These are phyloP conservation scores for Trichosporon sp. DNA, from an alignment of 1,284 basidiomycete species.

Conservation along the genomic window DNA sequence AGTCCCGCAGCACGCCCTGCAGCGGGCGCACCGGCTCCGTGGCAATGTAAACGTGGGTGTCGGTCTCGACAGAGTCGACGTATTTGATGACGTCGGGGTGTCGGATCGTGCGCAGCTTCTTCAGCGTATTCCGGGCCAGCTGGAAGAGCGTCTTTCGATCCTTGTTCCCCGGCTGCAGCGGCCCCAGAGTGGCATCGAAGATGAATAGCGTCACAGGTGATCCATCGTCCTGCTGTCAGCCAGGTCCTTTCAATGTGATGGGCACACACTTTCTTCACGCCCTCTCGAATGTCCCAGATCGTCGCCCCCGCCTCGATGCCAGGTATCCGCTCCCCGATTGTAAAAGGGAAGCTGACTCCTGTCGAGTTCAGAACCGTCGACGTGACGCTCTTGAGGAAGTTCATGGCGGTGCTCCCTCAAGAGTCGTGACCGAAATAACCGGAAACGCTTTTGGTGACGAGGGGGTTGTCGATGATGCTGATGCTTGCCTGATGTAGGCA, in stretches of 20 bases:
- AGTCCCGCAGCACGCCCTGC: constrained; percentile 66
- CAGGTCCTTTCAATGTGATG: neutral
- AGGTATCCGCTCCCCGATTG: constrained; percentile 73
- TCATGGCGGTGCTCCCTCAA: constrained; percentile 43
- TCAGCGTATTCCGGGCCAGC: constrained; percentile 86
- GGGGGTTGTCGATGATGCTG: neutral
- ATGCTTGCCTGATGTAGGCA: neutral
- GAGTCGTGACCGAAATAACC: neutral
- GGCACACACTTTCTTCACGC: constrained; percentile 73
- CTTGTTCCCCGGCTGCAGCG: constrained; percentile 55
- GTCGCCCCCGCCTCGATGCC: constrained; percentile 66
- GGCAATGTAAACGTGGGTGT: constrained; percentile 84
- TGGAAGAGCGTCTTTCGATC: constrained; percentile 67
- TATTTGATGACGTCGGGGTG: constrained; percentile 97
- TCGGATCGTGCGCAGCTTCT: constrained; percentile 85
- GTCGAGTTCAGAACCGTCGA: constrained; percentile 83
- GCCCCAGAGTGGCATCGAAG: constrained; percentile 66
- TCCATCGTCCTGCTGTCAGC: constrained; percentile 73
- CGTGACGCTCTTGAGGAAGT: constrained; percentile 58
- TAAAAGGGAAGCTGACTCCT: constrained; percentile 84
- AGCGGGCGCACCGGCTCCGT: constrained; percentile 89
- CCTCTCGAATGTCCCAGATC: constrained; percentile 86
- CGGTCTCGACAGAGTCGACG: constrained; percentile 88
- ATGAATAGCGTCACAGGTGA: constrained; percentile 83
- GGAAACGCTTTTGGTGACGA: neutral